Evolutionary conservation across 495 filamentous ascomycete genomes (phyloP).

Genomic region (Annulohypoxylon bovei): DNA sequence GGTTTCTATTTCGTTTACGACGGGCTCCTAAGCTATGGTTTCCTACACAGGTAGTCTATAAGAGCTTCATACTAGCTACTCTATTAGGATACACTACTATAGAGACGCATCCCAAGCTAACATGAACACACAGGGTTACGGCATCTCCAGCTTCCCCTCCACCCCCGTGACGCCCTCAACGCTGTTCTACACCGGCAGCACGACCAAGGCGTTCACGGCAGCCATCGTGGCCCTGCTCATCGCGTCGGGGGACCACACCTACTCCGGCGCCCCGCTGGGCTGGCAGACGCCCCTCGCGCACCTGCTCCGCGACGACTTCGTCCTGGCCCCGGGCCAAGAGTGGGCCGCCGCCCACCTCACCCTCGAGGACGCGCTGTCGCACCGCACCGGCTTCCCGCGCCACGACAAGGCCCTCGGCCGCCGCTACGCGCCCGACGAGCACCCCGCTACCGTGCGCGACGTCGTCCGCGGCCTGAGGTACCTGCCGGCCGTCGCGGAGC

Average conservation of each 20-base stretch:
- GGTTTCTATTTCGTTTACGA: neutral
- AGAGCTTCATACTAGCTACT: neutral
- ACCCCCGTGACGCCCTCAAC: slow-evolving; percentile 57
- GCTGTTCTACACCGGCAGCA: slow-evolving; percentile 54
- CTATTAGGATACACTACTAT: neutral
- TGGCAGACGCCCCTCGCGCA: slow-evolving; percentile 63
- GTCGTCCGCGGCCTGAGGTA: slow-evolving; percentile 55
- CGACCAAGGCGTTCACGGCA: slow-evolving; percentile 67
- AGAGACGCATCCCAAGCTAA: neutral
- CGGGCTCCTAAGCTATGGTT: neutral
- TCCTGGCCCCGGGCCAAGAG: slow-evolving; percentile 51
- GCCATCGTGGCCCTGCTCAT: slow-evolving; percentile 60
- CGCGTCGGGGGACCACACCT: slow-evolving; percentile 47
- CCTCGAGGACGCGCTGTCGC: slow-evolving; percentile 62
- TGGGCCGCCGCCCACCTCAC: slow-evolving; percentile 59
- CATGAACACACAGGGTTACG: slow-evolving; percentile 59
- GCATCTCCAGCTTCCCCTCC: slow-evolving; percentile 52
- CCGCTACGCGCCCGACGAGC: neutral
- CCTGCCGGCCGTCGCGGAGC: slow-evolving; percentile 52
- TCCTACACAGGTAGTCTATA: neutral
- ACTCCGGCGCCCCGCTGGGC: slow-evolving; percentile 23
- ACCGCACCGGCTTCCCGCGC: slow-evolving; percentile 60
- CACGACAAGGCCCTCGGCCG: slow-evolving; percentile 48
- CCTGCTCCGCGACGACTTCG: slow-evolving; percentile 65
- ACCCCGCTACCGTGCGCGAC: slow-evolving; percentile 29